A percentile compares a stretch with the other conserved stretches of the same genome.
Evolutionary conservation across 73 alveolate species (phyloP).

Genomic region (Breviolum minutum): DNA sequence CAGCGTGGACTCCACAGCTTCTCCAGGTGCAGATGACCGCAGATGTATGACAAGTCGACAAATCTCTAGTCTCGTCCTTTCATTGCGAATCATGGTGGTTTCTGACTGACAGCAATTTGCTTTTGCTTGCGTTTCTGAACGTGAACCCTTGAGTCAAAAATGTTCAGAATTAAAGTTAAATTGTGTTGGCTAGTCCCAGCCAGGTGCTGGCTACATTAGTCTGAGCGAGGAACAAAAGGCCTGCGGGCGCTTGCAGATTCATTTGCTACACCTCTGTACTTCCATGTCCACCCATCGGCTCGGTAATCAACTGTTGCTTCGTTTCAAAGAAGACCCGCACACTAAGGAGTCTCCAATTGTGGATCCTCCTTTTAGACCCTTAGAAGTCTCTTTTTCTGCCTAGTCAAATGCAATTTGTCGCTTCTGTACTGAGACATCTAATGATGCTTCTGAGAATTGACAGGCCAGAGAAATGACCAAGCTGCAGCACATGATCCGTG

Average conservation of each 20-base stretch:
- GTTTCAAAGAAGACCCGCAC: too few species aligned
- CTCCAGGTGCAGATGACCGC: conserved; percentile 17
- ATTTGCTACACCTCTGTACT: too few species aligned
- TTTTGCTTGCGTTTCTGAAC: not conserved
- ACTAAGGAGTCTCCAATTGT: too few species aligned
- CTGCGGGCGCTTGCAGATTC: not conserved
- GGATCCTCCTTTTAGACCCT: too few species aligned
- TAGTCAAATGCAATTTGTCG: too few species aligned
- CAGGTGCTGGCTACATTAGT: conserved; percentile 91
- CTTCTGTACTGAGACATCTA: too few species aligned
- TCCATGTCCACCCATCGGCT: too few species aligned
- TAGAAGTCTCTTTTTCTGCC: too few species aligned
- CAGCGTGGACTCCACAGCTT: conserved; percentile 91
- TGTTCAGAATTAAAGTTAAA: too few species aligned
- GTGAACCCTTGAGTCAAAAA: too few species aligned
- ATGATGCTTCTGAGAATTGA: too few species aligned
- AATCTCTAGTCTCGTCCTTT: not conserved
- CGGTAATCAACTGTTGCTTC: too few species aligned
- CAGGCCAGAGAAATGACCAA: conserved; percentile 94
- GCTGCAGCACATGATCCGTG: conserved; percentile 95
- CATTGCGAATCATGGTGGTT: not conserved
- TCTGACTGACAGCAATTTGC: not conserved
- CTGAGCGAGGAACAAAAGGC: conserved; percentile 95
- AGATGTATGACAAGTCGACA: not conserved
- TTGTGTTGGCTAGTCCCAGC: not conserved